Evolutionary conservation across 2,329 filamentous ascomycete species (phyloP).

Genomic region (Alternaria sp.): DNA sequence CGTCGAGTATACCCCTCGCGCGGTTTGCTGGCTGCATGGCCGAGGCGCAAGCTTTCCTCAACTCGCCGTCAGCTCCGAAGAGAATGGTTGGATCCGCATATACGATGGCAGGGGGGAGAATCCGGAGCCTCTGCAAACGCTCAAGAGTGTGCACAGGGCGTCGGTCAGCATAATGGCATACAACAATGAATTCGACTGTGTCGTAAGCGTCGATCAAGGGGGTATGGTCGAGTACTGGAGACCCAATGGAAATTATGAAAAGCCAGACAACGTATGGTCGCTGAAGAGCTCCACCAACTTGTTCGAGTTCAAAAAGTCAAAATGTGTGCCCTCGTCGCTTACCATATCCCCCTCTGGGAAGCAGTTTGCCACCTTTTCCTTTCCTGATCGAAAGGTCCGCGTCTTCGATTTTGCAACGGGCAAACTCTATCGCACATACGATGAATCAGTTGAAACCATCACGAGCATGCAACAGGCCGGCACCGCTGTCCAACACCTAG

Average conservation of each 20-base stretch:
- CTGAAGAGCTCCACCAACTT: slow-evolving; percentile 94
- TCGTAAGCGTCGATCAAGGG: slow-evolving; percentile 84
- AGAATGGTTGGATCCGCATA: slow-evolving; percentile 76
- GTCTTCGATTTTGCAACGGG: slow-evolving; percentile 91
- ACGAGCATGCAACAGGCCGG: slow-evolving; percentile 97
- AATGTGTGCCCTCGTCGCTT: slow-evolving; percentile 81
- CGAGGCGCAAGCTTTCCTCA: slow-evolving; percentile 87
- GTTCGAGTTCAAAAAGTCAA: slow-evolving; percentile 95
- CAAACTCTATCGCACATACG: slow-evolving; percentile 90
- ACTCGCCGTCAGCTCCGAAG: slow-evolving; percentile 81
- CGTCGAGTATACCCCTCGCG: slow-evolving; percentile 77
- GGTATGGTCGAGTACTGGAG: slow-evolving; percentile 99
- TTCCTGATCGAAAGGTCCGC: slow-evolving; percentile 91
- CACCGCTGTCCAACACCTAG: slow-evolving; percentile 79
- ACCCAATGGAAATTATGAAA: slow-evolving; percentile 81
- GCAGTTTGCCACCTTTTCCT: slow-evolving; percentile 87
- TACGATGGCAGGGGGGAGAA: slow-evolving; percentile 91
- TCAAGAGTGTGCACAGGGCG: slow-evolving; percentile 81
- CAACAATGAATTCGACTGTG: slow-evolving; percentile 88
- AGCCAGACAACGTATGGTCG: slow-evolving; percentile 89
- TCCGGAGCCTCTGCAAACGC: slow-evolving; percentile 75
- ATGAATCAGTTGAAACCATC: slow-evolving; percentile 88
- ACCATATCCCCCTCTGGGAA: slow-evolving; percentile 86
- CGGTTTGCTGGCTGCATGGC: slow-evolving; percentile 88
- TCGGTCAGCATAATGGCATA: slow-evolving; percentile 87